phyloP scores from a whole-genome alignment of 441 rosid genomes.

The Adansonia rubrostipa region DNA sequence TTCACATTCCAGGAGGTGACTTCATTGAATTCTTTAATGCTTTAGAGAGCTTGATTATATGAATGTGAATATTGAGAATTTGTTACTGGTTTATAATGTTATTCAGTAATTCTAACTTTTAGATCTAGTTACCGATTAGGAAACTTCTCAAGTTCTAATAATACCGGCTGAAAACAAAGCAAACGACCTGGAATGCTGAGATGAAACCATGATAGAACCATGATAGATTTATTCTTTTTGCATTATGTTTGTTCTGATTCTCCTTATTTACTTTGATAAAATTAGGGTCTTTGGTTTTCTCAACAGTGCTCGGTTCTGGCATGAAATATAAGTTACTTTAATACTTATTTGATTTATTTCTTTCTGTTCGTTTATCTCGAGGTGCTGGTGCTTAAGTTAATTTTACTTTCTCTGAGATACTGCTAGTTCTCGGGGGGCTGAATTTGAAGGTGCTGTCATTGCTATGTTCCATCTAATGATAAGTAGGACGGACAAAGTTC shows the following conservation, averaged over 20 bases:
- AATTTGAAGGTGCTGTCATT: conserved; percentile 98
- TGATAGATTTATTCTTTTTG: neutral
- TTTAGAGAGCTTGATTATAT: conserved; percentile 16
- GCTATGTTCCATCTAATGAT: conserved; percentile 90
- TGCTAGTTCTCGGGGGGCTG: conserved; percentile 88
- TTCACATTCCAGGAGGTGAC: conserved; percentile 79
- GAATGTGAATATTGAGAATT: conserved; percentile 5
- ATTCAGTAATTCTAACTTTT: neutral
- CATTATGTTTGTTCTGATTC: neutral
- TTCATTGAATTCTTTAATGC: conserved; percentile 5
- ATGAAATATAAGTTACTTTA: neutral
- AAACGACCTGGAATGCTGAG: neutral
- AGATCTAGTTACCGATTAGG: neutral
- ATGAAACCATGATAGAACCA: neutral
- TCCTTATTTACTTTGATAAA: neutral
- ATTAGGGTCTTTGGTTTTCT: neutral
- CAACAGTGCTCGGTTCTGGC: neutral
- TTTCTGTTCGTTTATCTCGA: neutral
- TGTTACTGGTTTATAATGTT: neutral
- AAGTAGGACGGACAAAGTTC: conserved; percentile 81
- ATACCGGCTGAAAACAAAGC: neutral
- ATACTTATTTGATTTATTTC: neutral
- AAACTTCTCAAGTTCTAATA: neutral
- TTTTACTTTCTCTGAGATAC: neutral
- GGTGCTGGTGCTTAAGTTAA: neutral